Percentiles rank a stretch among this genome's conserved stretches.
Evolutionary conservation across 192 early-diverging fungal genomes (phyloP).

Genomic region (Coemansia sp.): DNA sequence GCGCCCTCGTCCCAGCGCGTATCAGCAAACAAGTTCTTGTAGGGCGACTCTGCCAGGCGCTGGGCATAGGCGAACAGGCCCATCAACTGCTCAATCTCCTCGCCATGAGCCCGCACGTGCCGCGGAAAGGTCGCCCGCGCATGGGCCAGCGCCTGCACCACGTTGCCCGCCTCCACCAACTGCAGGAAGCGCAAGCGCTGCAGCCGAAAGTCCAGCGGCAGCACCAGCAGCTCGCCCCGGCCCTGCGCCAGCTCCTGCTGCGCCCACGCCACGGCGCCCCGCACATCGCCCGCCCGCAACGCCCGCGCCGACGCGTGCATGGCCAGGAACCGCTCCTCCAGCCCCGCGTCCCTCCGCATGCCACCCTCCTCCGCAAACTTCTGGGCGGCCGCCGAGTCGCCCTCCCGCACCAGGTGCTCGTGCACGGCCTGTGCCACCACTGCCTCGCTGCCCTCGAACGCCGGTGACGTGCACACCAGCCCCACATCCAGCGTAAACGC

Average conservation of each 20-base stretch:
- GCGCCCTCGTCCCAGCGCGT: slow-evolving; percentile 33
- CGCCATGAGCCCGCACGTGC: slow-evolving; percentile 43
- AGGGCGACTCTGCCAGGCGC: slow-evolving; percentile 67
- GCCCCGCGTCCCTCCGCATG: slow-evolving; percentile 37
- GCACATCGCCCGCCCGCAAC: slow-evolving; percentile 56
- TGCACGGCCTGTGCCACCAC: slow-evolving; percentile 60
- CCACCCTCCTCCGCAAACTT: slow-evolving; percentile 42
- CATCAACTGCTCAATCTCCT: slow-evolving; percentile 52
- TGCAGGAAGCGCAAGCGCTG: slow-evolving; percentile 74
- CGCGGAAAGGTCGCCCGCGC: slow-evolving; percentile 61
- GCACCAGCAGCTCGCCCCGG: no score
- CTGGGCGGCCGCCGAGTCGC: slow-evolving; percentile 75
- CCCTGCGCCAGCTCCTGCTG: slow-evolving; percentile 47
- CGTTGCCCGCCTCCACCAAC: slow-evolving; percentile 49
- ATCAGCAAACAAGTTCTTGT: slow-evolving; percentile 49
- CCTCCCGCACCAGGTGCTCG: slow-evolving; percentile 79
- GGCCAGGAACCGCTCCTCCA: slow-evolving; percentile 64
- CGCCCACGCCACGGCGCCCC: slow-evolving; percentile 74
- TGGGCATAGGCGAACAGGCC: slow-evolving; percentile 48
- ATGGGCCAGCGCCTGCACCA: slow-evolving; percentile 65
- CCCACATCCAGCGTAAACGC: slow-evolving; percentile 66
- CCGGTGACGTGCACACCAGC: slow-evolving; percentile 58
- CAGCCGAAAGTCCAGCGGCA: slow-evolving; percentile 83
- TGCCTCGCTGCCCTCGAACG: slow-evolving; percentile 65
- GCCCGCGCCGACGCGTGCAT: slow-evolving; percentile 74